Evolutionary conservation across 192 early-diverging fungal species (phyloP), one percentile per base, ranked within the genome.

Genomic region (Chytriomyces hyalinus): DNA sequence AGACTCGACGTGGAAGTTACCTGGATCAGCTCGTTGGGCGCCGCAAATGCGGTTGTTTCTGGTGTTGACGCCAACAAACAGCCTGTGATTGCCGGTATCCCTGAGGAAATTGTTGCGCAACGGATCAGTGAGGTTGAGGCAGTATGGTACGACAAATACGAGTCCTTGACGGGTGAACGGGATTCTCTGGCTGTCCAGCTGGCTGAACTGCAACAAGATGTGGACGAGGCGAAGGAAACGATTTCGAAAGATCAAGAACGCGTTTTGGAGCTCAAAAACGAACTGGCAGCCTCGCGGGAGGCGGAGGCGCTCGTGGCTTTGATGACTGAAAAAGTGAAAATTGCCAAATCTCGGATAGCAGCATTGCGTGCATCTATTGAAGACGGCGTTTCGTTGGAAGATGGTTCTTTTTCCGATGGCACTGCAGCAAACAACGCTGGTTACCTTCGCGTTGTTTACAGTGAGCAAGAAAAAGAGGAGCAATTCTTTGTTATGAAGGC

Each of bases 1-100:
- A 67, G 62, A 7, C 26, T 87, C 5, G 71, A 82, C 5, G 73
- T 65, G 3, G 82, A 84, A 65, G 81, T 87, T 1, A 79, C 77
- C 2, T 87, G 86, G 86, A 22, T n/a, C 36, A 20, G 6, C n/a
- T 13, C 8, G 13, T 20, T 10, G 46, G 49, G 28, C 6, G 44
- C 17, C 13, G 48, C 20, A 2, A 22, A 20, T 24, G 49, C 6
- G 0, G 28, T 50, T 43, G 45, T 8, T 53, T 47, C 17, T 45
- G 57, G 50, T 59, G 28, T 78, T n/a, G 36, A 36, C 36, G 36
- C 36, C 36, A 36, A 36, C 36, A 36, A 36, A 36, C 36, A 36
- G 36, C 1, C 36, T 36, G 36, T 36, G 36, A 36, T 36, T 36
- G 36, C 36, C 36, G 36, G 36, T 36, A 36, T 36, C 0, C 6